Percentiles rank a stretch among this genome's conserved stretches.
Evolutionary conservation across 1,139 yeast genomes (phyloP).

Genomic region (Suhomyces anneliseae): DNA sequence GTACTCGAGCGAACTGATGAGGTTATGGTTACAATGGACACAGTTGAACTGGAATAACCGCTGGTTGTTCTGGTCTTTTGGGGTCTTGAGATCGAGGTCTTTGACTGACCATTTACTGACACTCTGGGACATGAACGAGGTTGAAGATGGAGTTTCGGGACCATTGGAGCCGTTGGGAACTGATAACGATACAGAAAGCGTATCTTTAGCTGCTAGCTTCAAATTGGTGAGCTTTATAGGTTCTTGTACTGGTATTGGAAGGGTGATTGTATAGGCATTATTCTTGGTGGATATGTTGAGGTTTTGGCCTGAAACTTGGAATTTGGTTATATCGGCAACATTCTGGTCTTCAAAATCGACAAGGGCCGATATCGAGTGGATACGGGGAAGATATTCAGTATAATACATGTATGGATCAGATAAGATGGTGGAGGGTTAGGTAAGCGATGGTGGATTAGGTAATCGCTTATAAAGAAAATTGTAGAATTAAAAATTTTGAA

Average conservation of each 20-base stretch:
- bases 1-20: slow-evolving; percentile 32
- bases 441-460: neutral
- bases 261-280: slow-evolving; percentile 1
- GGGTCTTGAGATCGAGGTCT: slow-evolving; percentile 36
- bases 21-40: slow-evolving; percentile 22
- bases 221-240: slow-evolving; percentile 11
- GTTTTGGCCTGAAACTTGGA: slow-evolving; percentile 5
- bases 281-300: slow-evolving; percentile 1
- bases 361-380: slow-evolving; percentile 32
- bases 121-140: slow-evolving; percentile 9
- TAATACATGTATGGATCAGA: slow-evolving; percentile 27
- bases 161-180: neutral
- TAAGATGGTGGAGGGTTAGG: neutral
- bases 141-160: slow-evolving; percentile 5
- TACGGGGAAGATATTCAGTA: slow-evolving; percentile 43
- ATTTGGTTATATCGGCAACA: slow-evolving; percentile 12
- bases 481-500: too few species aligned
- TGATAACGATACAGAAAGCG: slow-evolving; percentile 5
- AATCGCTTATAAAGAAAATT: neutral
- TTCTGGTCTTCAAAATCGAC: slow-evolving; percentile 20
- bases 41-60: slow-evolving; percentile 40
- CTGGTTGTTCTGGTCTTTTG: slow-evolving; percentile 18
- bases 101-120: slow-evolving; percentile 38
- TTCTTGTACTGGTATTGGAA: slow-evolving; percentile 9
- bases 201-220: slow-evolving; percentile 5